A percentile compares a stretch with the other conserved stretches of the same genome.
These are phyloP conservation scores for Kwoniella bestiolae DNA, from an alignment of 768 basidiomycete genomes.

Conservation along the genomic window DNA sequence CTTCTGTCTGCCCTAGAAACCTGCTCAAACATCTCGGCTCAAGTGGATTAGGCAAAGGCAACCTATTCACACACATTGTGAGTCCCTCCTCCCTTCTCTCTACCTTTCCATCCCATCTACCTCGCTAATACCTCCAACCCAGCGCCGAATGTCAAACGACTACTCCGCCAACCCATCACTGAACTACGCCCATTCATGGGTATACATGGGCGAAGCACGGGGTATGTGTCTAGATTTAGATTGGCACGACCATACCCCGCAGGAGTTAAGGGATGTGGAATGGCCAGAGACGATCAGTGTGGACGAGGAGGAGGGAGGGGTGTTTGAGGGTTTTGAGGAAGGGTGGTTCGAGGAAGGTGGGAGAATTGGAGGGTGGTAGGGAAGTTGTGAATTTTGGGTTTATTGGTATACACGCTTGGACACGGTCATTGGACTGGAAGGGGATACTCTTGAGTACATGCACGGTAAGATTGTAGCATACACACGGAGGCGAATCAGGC, in stretches of 20 bases:
- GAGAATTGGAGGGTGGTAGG: slow-evolving; percentile 51
- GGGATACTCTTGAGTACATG: no score
- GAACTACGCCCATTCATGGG: slow-evolving; percentile 50
- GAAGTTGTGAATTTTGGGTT: neutral
- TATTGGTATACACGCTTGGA: no score
- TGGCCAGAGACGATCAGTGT: slow-evolving; percentile 26
- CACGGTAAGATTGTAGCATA: no score
- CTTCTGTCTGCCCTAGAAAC: slow-evolving; percentile 38
- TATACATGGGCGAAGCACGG: slow-evolving; percentile 38
- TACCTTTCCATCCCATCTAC: neutral
- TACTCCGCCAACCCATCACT: slow-evolving; percentile 30
- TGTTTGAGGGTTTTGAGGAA: slow-evolving; percentile 49
- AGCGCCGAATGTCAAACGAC: slow-evolving; percentile 49
- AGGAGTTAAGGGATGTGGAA: slow-evolving; percentile 24
- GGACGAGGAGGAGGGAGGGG: slow-evolving; percentile 36
- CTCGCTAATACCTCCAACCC: neutral
- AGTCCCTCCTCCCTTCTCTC: slow-evolving; percentile 11
- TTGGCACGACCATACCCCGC: slow-evolving; percentile 29
- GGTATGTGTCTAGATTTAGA: slow-evolving; percentile 55
- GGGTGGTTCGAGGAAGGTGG: slow-evolving; percentile 49
- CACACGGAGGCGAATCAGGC: no score
- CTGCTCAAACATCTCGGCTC: slow-evolving; percentile 57
- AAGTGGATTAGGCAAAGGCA: slow-evolving; percentile 32
- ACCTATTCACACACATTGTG: slow-evolving; percentile 51
- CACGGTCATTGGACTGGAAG: no score